A percentile compares a stretch with the other conserved stretches of the same genome.
Conservation (phyloP, 129 eudicot genomes). For the Saposhnikovia divaricata region DNA sequence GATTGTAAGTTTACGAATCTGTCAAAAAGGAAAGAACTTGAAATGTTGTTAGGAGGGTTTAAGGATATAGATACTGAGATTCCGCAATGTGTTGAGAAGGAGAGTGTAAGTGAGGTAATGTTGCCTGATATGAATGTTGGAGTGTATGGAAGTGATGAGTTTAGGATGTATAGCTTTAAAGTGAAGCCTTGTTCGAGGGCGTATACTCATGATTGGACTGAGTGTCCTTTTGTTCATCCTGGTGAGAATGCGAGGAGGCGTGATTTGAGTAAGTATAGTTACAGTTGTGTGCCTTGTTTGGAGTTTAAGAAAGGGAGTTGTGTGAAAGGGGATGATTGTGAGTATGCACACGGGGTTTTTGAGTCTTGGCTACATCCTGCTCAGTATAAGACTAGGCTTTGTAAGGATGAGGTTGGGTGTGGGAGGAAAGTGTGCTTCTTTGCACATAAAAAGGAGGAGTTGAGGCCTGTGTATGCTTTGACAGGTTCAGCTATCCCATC, state of each 20-base stretch:
- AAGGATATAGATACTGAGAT: slow-evolving; percentile 10
- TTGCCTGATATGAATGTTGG: slow-evolving; percentile 90
- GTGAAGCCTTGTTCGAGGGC: slow-evolving; percentile 96
- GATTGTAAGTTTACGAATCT: slow-evolving; percentile 11
- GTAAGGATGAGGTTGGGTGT: slow-evolving; percentile 87
- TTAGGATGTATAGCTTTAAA: slow-evolving; percentile 82
- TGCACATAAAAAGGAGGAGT: slow-evolving; percentile 76
- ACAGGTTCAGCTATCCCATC: slow-evolving; percentile 92
- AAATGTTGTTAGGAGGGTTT: slow-evolving; percentile 42
- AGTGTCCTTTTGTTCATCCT: slow-evolving; percentile 96
- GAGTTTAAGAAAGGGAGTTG: slow-evolving; percentile 86
- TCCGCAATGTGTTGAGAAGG: slow-evolving; percentile 30
- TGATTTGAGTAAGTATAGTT: slow-evolving; percentile 63
- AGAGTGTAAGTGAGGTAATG: slow-evolving; percentile 54
- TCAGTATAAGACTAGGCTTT: slow-evolving; percentile 76
- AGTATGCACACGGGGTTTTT: slow-evolving; percentile 92
- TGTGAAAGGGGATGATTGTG: slow-evolving; percentile 69
- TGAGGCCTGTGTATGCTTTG: slow-evolving; percentile 73
- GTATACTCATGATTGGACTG: slow-evolving; percentile 96
- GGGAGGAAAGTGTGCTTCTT: slow-evolving; percentile 86
- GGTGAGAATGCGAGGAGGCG: slow-evolving; percentile 94
- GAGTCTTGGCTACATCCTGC: slow-evolving; percentile 99
- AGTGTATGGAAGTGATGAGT: slow-evolving; percentile 70
- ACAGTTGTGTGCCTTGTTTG: slow-evolving; percentile 87
- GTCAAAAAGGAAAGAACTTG: slow-evolving; percentile 33